Conservation (phyloP, 805 yeast species). For the Clavispora fructus region DNA sequence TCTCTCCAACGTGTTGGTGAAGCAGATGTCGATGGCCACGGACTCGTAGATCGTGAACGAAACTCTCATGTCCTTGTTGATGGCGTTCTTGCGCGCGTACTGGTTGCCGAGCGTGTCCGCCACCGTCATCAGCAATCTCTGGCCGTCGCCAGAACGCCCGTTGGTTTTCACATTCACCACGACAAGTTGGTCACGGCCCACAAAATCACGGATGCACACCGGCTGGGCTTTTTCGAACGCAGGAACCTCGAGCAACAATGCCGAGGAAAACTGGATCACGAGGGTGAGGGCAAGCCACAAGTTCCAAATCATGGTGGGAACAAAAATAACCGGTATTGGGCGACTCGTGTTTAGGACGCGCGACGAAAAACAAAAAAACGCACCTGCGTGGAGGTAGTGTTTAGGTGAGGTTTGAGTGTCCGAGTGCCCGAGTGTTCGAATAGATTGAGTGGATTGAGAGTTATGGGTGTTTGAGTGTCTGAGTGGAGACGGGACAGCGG, state of each 20-base stretch:
- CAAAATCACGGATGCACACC: slow-evolving; percentile 90
- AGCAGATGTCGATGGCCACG: slow-evolving; percentile 88
- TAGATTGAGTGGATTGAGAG: too few species aligned
- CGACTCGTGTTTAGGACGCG: slow-evolving; percentile 1
- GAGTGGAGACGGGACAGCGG: too few species aligned
- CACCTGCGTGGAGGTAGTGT: too few species aligned
- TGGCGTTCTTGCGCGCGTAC: slow-evolving; percentile 65
- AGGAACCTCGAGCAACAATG: slow-evolving; percentile 50
- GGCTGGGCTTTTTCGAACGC: slow-evolving; percentile 48
- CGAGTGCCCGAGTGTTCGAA: too few species aligned
- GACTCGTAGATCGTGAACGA: slow-evolving; percentile 82
- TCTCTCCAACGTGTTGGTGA: slow-evolving; percentile 54
- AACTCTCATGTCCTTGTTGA: slow-evolving; percentile 65
- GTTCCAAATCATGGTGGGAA: slow-evolving; percentile 7
- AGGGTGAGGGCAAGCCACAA: slow-evolving; percentile 14
- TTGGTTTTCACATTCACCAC: slow-evolving; percentile 74
- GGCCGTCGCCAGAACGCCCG: slow-evolving; percentile 86
- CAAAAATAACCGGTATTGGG: background rate
- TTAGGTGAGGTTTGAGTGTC: too few species aligned
- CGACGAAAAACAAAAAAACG: background rate
- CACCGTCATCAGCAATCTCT: slow-evolving; percentile 60
- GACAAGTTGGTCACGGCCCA: slow-evolving; percentile 76
- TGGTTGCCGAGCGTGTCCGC: slow-evolving; percentile 82
- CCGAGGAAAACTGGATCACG: slow-evolving; percentile 23
- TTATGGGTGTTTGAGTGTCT: too few species aligned